Conservation (phyloP, 2,329 filamentous ascomycete species). For the Coniochaeta ligniaria region DNA sequence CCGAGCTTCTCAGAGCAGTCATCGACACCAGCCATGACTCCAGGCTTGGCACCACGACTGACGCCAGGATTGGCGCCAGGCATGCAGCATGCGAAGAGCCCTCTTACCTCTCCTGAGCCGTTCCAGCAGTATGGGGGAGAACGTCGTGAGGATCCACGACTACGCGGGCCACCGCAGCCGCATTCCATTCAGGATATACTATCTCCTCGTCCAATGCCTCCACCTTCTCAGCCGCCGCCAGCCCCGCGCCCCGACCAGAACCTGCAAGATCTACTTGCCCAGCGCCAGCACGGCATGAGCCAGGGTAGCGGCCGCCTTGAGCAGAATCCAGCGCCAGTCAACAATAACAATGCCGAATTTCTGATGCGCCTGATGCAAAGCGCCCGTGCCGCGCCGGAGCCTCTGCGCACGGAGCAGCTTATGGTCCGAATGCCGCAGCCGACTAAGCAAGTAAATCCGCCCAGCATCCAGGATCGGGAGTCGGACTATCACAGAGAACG, state of each 20-base stretch:
- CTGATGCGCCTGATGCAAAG: constrained; percentile 75
- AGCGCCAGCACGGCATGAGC: constrained; percentile 43
- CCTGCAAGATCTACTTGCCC: constrained; percentile 52
- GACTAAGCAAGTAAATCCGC: constrained; percentile 38
- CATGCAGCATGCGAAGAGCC: constrained; percentile 26
- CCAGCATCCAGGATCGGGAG: constrained; percentile 41
- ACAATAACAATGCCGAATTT: constrained; percentile 70
- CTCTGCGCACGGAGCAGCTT: constrained; percentile 43
- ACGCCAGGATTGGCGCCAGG: constrained; percentile 6
- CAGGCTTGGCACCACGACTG: background rate
- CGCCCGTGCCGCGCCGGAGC: constrained; percentile 38
- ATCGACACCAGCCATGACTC: background rate
- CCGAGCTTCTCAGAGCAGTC: constrained; percentile 2
- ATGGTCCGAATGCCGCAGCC: constrained; percentile 47
- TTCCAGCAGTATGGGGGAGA: constrained; percentile 40
- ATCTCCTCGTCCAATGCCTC: constrained; percentile 37
- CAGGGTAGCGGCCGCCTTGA: constrained; percentile 41
- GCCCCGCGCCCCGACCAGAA: constrained; percentile 45
- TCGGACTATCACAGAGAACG: constrained; percentile 36
- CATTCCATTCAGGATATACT: constrained; percentile 45
- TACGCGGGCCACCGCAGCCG: constrained; percentile 29
- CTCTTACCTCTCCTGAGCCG: constrained; percentile 38
- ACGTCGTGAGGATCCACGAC: constrained; percentile 34
- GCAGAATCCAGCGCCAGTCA: constrained; percentile 23
- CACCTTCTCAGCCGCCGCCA: constrained; percentile 29